A percentile compares a stretch with the other conserved stretches of the same genome.
phyloP scores from a whole-genome alignment of 1,284 basidiomycete genomes.

The Marasmius tenuissimus region DNA sequence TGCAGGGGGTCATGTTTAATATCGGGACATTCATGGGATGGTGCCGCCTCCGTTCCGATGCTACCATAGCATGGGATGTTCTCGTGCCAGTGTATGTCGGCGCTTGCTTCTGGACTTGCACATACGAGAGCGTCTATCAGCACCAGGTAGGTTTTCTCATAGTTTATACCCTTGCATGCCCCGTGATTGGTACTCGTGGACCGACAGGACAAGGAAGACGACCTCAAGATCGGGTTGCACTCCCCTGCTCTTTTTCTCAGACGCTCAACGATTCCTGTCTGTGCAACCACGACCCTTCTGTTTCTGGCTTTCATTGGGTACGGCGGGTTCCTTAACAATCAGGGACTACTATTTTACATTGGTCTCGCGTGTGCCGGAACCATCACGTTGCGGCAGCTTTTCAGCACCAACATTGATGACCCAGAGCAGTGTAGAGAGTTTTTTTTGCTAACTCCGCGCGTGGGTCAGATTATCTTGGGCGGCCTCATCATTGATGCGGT shows the following conservation, averaged over 20 bases:
- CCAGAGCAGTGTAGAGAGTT: conserved; percentile 18
- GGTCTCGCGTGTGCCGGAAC: conserved; percentile 12
- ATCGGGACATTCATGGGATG: conserved; percentile 34
- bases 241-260: conserved; percentile 24
- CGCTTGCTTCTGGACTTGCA: conserved; percentile 28
- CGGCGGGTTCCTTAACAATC: conserved; percentile 21
- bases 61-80: conserved; percentile 22
- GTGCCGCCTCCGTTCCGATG: conserved; percentile 23
- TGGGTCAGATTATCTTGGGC: conserved; percentile 19
- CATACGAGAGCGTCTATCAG: conserved; percentile 33
- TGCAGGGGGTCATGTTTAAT: conserved; percentile 34
- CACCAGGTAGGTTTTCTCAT: conserved; percentile 18
- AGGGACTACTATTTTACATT: conserved; percentile 20
- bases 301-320: conserved; percentile 22
- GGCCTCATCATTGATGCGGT: conserved; percentile 16
- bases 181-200: too few relatives aligned
- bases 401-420: conserved; percentile 16
- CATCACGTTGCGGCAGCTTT: conserved; percentile 12
- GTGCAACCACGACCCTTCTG: conserved; percentile 18
- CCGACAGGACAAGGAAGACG: conserved; percentile 27
- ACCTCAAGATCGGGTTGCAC: conserved; percentile 23
- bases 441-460: conserved; percentile 19
- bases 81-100: conserved; percentile 25
- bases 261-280: conserved; percentile 21
- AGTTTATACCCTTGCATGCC: too few relatives aligned